phyloP scores from a whole-genome alignment of 2,329 filamentous ascomycete species.

The Penicillium polonicum region DNA sequence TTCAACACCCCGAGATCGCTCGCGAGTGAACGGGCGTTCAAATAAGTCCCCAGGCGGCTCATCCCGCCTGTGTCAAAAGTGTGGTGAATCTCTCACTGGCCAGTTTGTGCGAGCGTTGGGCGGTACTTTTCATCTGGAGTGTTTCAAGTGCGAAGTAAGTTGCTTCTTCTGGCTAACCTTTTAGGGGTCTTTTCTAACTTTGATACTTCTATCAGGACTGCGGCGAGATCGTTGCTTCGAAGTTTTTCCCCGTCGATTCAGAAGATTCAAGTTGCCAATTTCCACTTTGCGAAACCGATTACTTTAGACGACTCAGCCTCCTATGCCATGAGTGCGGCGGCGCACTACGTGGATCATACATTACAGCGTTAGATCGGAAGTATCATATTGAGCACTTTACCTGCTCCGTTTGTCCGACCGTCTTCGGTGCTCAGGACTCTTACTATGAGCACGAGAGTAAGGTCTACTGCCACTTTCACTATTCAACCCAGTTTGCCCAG shows the following conservation, averaged over 20 bases:
- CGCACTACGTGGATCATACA: slow-evolving; percentile 92
- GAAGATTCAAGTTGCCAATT: slow-evolving; percentile 81
- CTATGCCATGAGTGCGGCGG: slow-evolving; percentile 90
- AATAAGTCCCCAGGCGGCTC: slow-evolving; percentile 40
- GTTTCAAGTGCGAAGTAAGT: slow-evolving; percentile 93
- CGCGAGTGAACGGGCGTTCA: slow-evolving; percentile 38
- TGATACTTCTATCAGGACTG: slow-evolving; percentile 67
- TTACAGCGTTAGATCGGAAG: slow-evolving; percentile 94
- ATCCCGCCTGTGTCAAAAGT: slow-evolving; percentile 73
- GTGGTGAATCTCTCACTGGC: slow-evolving; percentile 79
- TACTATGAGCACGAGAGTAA: slow-evolving; percentile 97
- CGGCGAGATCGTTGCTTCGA: slow-evolving; percentile 93
- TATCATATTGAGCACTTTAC: slow-evolving; percentile 99
- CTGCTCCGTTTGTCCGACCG: slow-evolving; percentile 91
- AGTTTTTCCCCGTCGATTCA: slow-evolving; percentile 96
- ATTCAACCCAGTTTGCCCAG: slow-evolving; percentile 95
- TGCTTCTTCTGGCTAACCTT: background rate
- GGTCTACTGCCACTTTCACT: slow-evolving; percentile 98
- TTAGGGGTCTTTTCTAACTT: slow-evolving; percentile 21
- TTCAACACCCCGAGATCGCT: slow-evolving; percentile 36
- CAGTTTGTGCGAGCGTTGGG: slow-evolving; percentile 94
- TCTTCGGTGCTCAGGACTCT: slow-evolving; percentile 97
- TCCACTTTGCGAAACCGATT: slow-evolving; percentile 95
- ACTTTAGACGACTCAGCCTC: slow-evolving; percentile 87
- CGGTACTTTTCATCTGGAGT: slow-evolving; percentile 94